Conservation (phyloP, 768 basidiomycete species). For the Lactarius trivialis region DNA sequence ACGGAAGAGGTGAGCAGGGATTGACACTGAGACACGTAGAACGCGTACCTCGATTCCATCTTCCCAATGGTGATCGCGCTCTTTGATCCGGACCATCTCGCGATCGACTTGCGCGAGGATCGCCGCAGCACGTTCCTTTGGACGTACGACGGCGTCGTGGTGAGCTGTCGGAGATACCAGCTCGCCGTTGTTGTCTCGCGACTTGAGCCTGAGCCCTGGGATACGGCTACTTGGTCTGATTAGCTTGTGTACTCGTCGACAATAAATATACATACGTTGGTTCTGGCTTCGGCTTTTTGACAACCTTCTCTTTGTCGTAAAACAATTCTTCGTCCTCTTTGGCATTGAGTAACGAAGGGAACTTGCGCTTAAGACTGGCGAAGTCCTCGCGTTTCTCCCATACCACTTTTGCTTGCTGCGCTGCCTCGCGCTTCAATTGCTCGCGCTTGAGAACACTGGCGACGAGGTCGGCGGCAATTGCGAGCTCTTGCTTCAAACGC, state of each 20-base stretch:
- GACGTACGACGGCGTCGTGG: slow-evolving; percentile 47
- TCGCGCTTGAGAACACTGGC: slow-evolving; percentile 66
- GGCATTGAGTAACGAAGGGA: slow-evolving; percentile 51
- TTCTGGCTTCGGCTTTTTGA: slow-evolving; percentile 48
- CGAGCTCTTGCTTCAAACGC: slow-evolving; percentile 72
- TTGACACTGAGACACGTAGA: background rate
- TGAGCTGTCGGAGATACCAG: slow-evolving; percentile 36
- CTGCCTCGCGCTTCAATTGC: slow-evolving; percentile 60
- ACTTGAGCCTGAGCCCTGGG: slow-evolving; percentile 45
- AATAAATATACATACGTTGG: slow-evolving; percentile 24
- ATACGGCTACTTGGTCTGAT: slow-evolving; percentile 34
- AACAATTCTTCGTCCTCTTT: slow-evolving; percentile 62
- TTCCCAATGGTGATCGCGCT: slow-evolving; percentile 78
- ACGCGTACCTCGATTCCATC: slow-evolving; percentile 71
- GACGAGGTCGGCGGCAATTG: slow-evolving; percentile 67
- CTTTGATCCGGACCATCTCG: slow-evolving; percentile 52
- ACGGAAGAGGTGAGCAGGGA: slow-evolving; percentile 8
- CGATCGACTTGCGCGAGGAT: slow-evolving; percentile 60
- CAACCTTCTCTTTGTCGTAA: slow-evolving; percentile 61
- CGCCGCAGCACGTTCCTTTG: slow-evolving; percentile 55
- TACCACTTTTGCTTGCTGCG: slow-evolving; percentile 51
- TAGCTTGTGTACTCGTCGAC: background rate
- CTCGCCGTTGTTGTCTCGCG: slow-evolving; percentile 38
- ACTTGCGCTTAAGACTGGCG: slow-evolving; percentile 74
- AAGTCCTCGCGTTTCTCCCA: slow-evolving; percentile 77